These are phyloP conservation scores for Fusarium nisikadoi DNA, from an alignment of 2,329 filamentous ascomycete species.

Conservation along the genomic window DNA sequence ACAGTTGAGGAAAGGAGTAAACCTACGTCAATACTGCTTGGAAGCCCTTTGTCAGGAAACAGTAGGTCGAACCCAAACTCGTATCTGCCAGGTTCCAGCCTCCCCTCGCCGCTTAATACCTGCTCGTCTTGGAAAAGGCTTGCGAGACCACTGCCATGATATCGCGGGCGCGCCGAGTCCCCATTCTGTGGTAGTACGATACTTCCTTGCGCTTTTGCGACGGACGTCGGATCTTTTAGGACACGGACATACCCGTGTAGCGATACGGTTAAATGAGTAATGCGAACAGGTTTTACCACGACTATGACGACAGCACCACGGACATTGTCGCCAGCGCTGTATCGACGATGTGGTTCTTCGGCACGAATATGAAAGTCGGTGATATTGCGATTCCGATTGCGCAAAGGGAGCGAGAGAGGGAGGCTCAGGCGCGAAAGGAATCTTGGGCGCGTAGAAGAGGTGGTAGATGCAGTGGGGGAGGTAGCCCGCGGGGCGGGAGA, in stretches of 20 bases:
- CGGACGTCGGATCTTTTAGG: slow-evolving; percentile 74
- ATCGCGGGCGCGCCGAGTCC: slow-evolving; percentile 59
- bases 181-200: slow-evolving; percentile 55
- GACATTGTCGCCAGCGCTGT: slow-evolving; percentile 79
- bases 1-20: neutral
- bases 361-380: slow-evolving; percentile 82
- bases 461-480: slow-evolving; percentile 39
- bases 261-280: slow-evolving; percentile 83
- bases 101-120: slow-evolving; percentile 81
- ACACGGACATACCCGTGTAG: slow-evolving; percentile 84
- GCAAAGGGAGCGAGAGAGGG: slow-evolving; percentile 61
- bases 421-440: slow-evolving; percentile 65
- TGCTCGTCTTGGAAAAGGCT: slow-evolving; percentile 85
- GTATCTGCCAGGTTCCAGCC: slow-evolving; percentile 77
- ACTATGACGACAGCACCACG: slow-evolving; percentile 78
- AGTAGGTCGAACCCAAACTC: slow-evolving; percentile 82
- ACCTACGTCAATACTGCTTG: slow-evolving; percentile 95
- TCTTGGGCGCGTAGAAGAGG: slow-evolving; percentile 45
- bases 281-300: slow-evolving; percentile 77
- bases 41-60: slow-evolving; percentile 75
- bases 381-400: slow-evolving; percentile 70
- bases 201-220: slow-evolving; percentile 60
- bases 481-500: slow-evolving; percentile 35
- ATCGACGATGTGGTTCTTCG: slow-evolving; percentile 81
- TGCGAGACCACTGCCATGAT: slow-evolving; percentile 81